Base-by-base conservation (phyloP, 73 alveolate genomes). In the Paramecium tetraurelia region DNA sequence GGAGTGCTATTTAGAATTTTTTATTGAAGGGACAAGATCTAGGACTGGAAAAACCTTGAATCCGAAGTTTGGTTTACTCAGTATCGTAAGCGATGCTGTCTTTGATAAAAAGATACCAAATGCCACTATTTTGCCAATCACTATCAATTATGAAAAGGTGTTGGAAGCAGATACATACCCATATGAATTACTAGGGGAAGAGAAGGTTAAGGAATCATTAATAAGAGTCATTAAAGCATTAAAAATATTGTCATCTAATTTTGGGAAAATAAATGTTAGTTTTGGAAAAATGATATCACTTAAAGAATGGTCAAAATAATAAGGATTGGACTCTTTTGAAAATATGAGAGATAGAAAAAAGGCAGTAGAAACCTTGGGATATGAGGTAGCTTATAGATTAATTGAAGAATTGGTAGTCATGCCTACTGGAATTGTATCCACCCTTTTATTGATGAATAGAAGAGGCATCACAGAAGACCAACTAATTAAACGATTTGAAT, bases 91-190 rank as follows among this genome's bases (percentile, higher is more conserved):
- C 10, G 96, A 95, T 31, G 96, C 97, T 21, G 96, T 85, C 86
- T 97, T 86, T 85, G 95, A 92, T 21, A 93, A 93, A 59, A 86
- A 95, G 44, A 93, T 95, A 16, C 70, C 89, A 35, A 98, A 97
- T 77, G 92, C 96, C 2, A 76, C 94, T 22, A 89, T 97, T 29
- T 92, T 97, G 40, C 99, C 99, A 14, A 96, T 96, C 38, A 96
- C 99, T 5, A 95, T 97, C 41, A 97, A 96, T 86, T 97, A 97
- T 89, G 96, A 97, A 22, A 92, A 98, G 85, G 96, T 97, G 10
- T 92, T 96, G 21, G 99, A 97, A 94, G 99, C 98, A 35, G 98
- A 97, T 69, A 96, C 99, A 33, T 97, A 95, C 92, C 99, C 99
- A 20, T 85, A 76, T 31, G 99, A 97, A 92, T 93, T 97, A 41